Conservation (phyloP, 805 yeast species). For the Osmozyma mogii region DNA sequence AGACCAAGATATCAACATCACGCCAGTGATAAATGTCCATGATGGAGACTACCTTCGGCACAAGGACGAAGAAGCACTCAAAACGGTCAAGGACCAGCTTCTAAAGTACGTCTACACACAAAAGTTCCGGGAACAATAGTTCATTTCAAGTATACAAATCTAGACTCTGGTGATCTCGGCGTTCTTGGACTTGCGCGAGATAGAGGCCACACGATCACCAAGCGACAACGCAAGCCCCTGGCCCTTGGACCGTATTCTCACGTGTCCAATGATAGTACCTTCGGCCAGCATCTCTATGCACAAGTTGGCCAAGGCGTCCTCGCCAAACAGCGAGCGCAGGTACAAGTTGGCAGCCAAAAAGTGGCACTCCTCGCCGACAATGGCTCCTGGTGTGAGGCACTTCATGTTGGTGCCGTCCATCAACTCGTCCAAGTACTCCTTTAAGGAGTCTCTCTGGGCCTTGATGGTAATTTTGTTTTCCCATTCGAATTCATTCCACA, state of each 20-base stretch:
- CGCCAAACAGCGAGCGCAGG: conserved; percentile 90
- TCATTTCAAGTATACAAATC: background rate
- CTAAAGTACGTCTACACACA: conserved; percentile 5
- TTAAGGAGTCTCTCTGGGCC: conserved; percentile 56
- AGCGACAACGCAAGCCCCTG: conserved; percentile 93
- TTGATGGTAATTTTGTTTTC: conserved; percentile 93
- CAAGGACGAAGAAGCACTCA: conserved; percentile 1
- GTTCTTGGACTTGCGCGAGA: conserved; percentile 45
- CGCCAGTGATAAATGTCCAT: conserved; percentile 6
- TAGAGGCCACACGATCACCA: conserved; percentile 88
- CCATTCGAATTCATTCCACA: conserved; percentile 99
- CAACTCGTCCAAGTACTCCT: conserved; percentile 69
- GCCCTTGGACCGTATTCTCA: conserved; percentile 93
- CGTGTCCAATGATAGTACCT: conserved; percentile 85
- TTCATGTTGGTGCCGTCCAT: conserved; percentile 87
- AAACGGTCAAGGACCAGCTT: conserved; percentile 2
- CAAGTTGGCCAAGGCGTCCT: conserved; percentile 92
- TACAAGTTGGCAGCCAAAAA: conserved; percentile 92
- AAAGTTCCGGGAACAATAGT: background rate
- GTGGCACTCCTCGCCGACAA: conserved; percentile 82
- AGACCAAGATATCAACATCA: conserved; percentile 7
- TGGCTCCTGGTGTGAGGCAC: conserved; percentile 85
- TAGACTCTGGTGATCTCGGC: conserved; percentile 10
- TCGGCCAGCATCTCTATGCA: conserved; percentile 77
- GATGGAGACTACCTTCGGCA: conserved; percentile 6